phyloP scores from a whole-genome alignment of 1,284 basidiomycete genomes.

The Malassezia vespertilionis region DNA sequence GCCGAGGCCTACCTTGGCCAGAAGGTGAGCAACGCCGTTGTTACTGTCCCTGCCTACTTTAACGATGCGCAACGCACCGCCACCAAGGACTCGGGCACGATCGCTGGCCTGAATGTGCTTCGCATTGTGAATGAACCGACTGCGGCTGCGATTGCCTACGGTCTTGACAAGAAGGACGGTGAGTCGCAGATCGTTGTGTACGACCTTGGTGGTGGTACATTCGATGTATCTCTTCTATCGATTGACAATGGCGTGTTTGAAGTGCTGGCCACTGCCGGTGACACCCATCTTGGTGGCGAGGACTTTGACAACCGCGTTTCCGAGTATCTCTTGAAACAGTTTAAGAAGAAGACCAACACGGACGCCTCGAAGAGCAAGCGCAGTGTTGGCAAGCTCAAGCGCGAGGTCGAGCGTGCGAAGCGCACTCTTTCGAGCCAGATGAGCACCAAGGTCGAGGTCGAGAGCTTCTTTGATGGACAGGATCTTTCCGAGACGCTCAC shows the following conservation, averaged over 20 bases:
- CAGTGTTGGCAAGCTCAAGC: slow-evolving; percentile 91
- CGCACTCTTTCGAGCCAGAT: slow-evolving; percentile 76
- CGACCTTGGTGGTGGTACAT: slow-evolving; percentile 95
- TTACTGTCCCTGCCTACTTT: slow-evolving; percentile 84
- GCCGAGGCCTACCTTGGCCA: slow-evolving; percentile 94
- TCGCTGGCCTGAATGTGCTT: slow-evolving; percentile 86
- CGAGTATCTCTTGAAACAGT: slow-evolving; percentile 47
- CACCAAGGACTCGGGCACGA: slow-evolving; percentile 95
- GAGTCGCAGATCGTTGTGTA: slow-evolving; percentile 96
- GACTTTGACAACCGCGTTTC: slow-evolving; percentile 79
- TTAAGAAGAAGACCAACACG: slow-evolving; percentile 46
- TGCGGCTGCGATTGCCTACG: slow-evolving; percentile 87
- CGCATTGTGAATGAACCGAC: slow-evolving; percentile 99
- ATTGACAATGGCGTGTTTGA: slow-evolving; percentile 95
- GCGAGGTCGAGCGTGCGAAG: slow-evolving; percentile 98
- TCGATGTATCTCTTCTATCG: slow-evolving; percentile 93
- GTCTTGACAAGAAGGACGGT: slow-evolving; percentile 84
- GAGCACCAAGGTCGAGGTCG: slow-evolving; percentile 63
- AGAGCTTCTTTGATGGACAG: slow-evolving; percentile 81
- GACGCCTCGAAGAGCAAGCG: slow-evolving; percentile 77
- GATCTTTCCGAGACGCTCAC: slow-evolving; percentile 95
- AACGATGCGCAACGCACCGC: slow-evolving; percentile 98
- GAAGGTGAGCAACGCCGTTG: slow-evolving; percentile 88
- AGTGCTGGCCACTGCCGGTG: slow-evolving; percentile 92
- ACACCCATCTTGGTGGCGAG: slow-evolving; percentile 97